Evolutionary conservation across 495 filamentous ascomycete species (phyloP).

Genomic region (Penicillium ucsense): DNA sequence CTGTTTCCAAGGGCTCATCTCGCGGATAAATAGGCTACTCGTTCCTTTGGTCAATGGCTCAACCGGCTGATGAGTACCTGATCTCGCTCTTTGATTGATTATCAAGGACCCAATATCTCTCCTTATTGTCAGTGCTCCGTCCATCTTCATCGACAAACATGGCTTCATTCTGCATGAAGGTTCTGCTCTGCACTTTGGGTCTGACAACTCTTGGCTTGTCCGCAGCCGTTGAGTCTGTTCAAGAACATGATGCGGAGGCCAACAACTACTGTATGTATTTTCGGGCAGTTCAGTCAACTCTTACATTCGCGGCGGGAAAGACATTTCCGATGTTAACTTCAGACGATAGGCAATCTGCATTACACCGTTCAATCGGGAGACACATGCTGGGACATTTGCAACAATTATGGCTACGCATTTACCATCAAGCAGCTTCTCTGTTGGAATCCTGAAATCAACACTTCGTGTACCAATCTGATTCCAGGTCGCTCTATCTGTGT

Average conservation of each 20-base stretch:
- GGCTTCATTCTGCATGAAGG: conserved; percentile 2
- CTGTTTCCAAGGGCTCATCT: no score
- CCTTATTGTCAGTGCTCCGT: neutral
- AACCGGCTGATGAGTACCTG: no score
- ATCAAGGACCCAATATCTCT: neutral
- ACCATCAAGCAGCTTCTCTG: conserved; percentile 17
- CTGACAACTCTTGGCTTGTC: conserved; percentile 7
- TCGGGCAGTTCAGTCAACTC: neutral
- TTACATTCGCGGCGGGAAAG: neutral
- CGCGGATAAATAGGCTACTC: no score
- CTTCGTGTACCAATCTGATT: conserved; percentile 17
- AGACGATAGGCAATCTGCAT: conserved; percentile 7
- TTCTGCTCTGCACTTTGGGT: conserved; percentile 7
- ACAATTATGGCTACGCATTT: conserved; percentile 6
- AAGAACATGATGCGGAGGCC: neutral
- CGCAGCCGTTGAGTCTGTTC: conserved; percentile 1
- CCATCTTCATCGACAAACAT: conserved; percentile 1
- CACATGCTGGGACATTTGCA: conserved; percentile 20
- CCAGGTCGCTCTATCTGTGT: conserved; percentile 15
- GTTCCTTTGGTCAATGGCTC: no score
- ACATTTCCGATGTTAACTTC: neutral
- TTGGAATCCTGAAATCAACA: conserved; percentile 22
- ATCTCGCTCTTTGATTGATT: neutral
- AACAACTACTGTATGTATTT: conserved; percentile 8
- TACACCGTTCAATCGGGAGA: conserved; percentile 14